Evolutionary conservation across 2,329 filamentous ascomycete species (phyloP).

Genomic region (Fusarium anthophilum): DNA sequence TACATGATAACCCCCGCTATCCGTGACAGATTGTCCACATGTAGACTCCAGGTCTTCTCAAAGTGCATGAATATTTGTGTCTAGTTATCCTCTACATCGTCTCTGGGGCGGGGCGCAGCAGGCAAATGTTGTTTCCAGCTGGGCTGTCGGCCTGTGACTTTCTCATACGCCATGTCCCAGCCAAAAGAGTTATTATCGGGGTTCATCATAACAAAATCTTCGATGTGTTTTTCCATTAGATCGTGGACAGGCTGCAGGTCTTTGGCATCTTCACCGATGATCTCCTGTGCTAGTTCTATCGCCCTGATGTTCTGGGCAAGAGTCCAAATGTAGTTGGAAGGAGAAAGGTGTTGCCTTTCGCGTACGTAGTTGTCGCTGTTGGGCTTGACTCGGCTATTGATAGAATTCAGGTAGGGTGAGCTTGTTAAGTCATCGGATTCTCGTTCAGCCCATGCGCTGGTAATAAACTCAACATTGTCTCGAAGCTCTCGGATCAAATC

Average conservation of each 20-base stretch:
- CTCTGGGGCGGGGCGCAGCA: neutral
- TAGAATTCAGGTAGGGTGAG: conserved; percentile 36
- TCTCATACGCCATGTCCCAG: conserved; percentile 42
- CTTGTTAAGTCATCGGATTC: conserved; percentile 28
- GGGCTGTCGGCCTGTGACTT: conserved; percentile 42
- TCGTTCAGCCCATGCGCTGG: conserved; percentile 40
- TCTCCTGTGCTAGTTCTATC: conserved; percentile 55
- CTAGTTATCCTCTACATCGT: neutral
- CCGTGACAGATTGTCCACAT: neutral
- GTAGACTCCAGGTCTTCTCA: neutral
- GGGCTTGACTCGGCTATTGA: conserved; percentile 37
- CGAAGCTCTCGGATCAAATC: conserved; percentile 38
- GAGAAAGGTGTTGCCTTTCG: conserved; percentile 28
- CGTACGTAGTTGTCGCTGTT: neutral
- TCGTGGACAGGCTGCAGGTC: conserved; percentile 52
- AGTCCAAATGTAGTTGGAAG: conserved; percentile 40
- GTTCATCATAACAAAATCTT: conserved; percentile 40
- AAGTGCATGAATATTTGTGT: neutral
- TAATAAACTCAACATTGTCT: conserved; percentile 44
- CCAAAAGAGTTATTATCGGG: conserved; percentile 10
- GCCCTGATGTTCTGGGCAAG: conserved; percentile 52
- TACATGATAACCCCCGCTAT: conserved; percentile 24
- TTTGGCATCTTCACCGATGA: conserved; percentile 47
- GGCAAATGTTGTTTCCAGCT: conserved; percentile 36
- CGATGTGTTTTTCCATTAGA: conserved; percentile 50